A percentile compares a stretch with the other conserved stretches of the same genome.
Evolutionary conservation across 2,329 filamentous ascomycete species (phyloP).

Genomic region (Fusarium cyanostomum): DNA sequence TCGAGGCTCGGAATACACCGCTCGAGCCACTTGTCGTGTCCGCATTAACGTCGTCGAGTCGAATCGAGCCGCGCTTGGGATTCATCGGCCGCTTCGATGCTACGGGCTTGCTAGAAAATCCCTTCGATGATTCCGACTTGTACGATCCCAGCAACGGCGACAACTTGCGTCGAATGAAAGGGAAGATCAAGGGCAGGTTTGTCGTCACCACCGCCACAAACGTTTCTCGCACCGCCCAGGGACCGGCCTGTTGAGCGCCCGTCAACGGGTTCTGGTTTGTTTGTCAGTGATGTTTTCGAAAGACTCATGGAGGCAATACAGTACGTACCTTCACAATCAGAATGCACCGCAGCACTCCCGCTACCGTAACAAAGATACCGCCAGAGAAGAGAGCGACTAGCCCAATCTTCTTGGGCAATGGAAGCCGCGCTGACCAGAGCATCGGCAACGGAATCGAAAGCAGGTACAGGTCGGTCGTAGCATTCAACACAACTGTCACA

Average conservation of each 20-base stretch:
- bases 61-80: constrained; percentile 22
- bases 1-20: not conserved
- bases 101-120: not conserved
- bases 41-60: constrained; percentile 16
- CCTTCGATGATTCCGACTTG: constrained; percentile 2
- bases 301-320: not conserved
- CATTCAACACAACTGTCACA: constrained; percentile 59
- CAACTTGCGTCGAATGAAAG: constrained; percentile 44
- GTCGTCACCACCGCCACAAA: constrained; percentile 52
- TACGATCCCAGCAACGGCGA: constrained; percentile 20
- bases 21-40: not conserved
- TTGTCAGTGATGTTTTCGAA: constrained; percentile 3
- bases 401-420: constrained; percentile 47
- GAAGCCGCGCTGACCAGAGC: constrained; percentile 48
- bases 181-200: constrained; percentile 52
- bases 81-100: constrained; percentile 19
- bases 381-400: constrained; percentile 49
- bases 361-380: constrained; percentile 49
- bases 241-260: constrained; percentile 47
- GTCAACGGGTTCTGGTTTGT: constrained; percentile 46
- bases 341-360: constrained; percentile 48
- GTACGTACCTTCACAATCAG: constrained; percentile 47
- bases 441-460: constrained; percentile 65
- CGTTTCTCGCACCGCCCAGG: constrained; percentile 50
- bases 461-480: constrained; percentile 64